Conservation (phyloP, 306 rosid species). For the Rosa lucieae region DNA sequence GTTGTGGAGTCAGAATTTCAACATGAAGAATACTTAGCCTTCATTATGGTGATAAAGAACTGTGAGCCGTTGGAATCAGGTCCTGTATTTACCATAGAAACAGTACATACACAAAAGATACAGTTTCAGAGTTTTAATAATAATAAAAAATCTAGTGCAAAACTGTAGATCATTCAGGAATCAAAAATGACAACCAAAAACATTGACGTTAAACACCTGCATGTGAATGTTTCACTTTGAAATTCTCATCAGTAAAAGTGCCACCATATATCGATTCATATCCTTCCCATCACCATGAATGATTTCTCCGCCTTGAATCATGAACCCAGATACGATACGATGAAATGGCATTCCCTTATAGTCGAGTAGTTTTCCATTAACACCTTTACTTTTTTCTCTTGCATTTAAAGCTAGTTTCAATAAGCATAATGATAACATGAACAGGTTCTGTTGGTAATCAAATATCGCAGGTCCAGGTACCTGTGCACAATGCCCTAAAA, state of each 20-base stretch:
- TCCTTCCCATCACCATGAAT: slow-evolving; percentile 61
- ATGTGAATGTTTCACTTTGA: slow-evolving; percentile 62
- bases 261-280: slow-evolving; percentile 74
- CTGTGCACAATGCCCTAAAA: slow-evolving; percentile 87
- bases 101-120: slow-evolving; percentile 50
- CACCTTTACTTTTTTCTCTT: slow-evolving; percentile 71
- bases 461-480: slow-evolving; percentile 30
- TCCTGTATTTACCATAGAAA: slow-evolving; percentile 80
- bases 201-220: slow-evolving; percentile 57
- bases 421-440: slow-evolving; percentile 17
- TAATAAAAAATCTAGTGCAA: background rate
- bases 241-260: slow-evolving; percentile 72
- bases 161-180: background rate
- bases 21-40: slow-evolving; percentile 38
- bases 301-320: slow-evolving; percentile 89
- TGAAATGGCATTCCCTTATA: slow-evolving; percentile 75
- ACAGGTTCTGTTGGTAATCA: background rate
- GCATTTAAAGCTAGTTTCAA: slow-evolving; percentile 7
- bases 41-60: slow-evolving; percentile 76
- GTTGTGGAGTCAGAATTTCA: too few relatives aligned
- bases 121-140: slow-evolving; percentile 13
- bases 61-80: slow-evolving; percentile 87
- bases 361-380: slow-evolving; percentile 53
- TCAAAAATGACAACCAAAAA: slow-evolving; percentile 16
- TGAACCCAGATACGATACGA: slow-evolving; percentile 73